Evolutionary conservation across 2,329 filamentous ascomycete genomes (phyloP).

Genomic region (Apiospora rasikravindrae): DNA sequence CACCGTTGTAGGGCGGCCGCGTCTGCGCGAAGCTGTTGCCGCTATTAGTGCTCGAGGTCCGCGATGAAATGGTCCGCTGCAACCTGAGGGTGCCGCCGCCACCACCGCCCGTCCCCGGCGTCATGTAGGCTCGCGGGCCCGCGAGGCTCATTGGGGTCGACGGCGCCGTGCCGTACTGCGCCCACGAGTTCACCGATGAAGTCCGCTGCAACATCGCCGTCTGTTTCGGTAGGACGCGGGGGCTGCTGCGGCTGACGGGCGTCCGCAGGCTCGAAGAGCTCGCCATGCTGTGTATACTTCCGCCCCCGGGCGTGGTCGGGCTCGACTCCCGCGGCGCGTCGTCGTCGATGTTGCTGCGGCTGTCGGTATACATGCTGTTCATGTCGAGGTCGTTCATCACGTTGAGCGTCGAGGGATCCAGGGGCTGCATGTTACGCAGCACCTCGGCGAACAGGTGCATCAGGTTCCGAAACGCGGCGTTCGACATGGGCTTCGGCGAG

Average conservation of each 20-base stretch:
- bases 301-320: slow-evolving; percentile 40
- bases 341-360: slow-evolving; percentile 39
- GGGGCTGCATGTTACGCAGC: slow-evolving; percentile 73
- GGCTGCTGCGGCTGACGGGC: slow-evolving; percentile 37
- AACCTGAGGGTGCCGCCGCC: neutral
- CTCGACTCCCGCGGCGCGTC: slow-evolving; percentile 50
- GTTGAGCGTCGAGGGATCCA: slow-evolving; percentile 60
- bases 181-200: slow-evolving; percentile 47
- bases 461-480: slow-evolving; percentile 73
- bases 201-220: slow-evolving; percentile 40
- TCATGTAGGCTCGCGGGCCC: neutral
- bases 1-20: slow-evolving; percentile 42
- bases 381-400: slow-evolving; percentile 25
- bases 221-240: slow-evolving; percentile 20
- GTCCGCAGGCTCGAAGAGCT: slow-evolving; percentile 14
- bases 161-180: slow-evolving; percentile 56
- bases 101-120: neutral
- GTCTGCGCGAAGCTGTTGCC: slow-evolving; percentile 49
- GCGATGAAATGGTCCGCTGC: neutral
- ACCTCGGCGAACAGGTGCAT: slow-evolving; percentile 88
- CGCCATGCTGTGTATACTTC: slow-evolving; percentile 22
- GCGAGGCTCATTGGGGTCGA: slow-evolving; percentile 54
- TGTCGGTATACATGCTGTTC: slow-evolving; percentile 26
- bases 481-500: slow-evolving; percentile 70
- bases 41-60: slow-evolving; percentile 33